These are phyloP conservation scores for Zygosaccharomyces siamensis DNA, from an alignment of 805 yeast species.

Conservation along the genomic window DNA sequence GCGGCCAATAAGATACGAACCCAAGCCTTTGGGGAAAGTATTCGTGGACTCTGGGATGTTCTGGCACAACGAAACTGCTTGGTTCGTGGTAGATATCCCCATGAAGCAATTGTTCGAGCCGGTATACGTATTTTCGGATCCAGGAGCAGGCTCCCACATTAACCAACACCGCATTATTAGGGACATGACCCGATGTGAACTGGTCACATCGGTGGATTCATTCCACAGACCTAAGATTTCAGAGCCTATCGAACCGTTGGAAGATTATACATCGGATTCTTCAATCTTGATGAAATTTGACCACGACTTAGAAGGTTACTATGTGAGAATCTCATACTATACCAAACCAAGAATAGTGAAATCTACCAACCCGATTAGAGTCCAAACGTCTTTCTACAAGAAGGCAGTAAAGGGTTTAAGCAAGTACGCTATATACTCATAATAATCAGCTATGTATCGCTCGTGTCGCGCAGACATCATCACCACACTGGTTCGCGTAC, in stretches of 20 bases:
- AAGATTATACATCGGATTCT: conserved; percentile 23
- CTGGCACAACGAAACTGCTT: conserved; percentile 22
- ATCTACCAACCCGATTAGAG: conserved; percentile 9
- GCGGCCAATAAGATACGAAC: conserved; percentile 20
- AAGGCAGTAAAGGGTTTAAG: background rate
- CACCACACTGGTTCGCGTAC: background rate
- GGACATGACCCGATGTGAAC: conserved; percentile 18
- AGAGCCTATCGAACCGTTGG: conserved; percentile 23
- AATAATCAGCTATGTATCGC: background rate
- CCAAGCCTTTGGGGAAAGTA: conserved; percentile 15
- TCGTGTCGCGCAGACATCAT: background rate
- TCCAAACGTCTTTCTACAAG: conserved; percentile 11
- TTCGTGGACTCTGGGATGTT: conserved; percentile 27
- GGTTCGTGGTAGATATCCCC: conserved; percentile 31
- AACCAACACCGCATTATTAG: conserved; percentile 13
- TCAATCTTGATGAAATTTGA: conserved; percentile 17
- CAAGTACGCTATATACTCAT: background rate
- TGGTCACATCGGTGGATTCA: conserved; percentile 24
- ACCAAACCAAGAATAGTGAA: conserved; percentile 8
- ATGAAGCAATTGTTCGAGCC: conserved; percentile 16
- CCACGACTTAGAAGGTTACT: conserved; percentile 28
- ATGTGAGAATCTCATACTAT: conserved; percentile 24
- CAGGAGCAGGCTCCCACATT: conserved; percentile 10
- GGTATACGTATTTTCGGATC: conserved; percentile 21
- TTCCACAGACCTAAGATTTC: conserved; percentile 24